Evolutionary conservation across 2,329 filamentous ascomycete species (phyloP).

Genomic region (Cyphellophora attinorum): DNA sequence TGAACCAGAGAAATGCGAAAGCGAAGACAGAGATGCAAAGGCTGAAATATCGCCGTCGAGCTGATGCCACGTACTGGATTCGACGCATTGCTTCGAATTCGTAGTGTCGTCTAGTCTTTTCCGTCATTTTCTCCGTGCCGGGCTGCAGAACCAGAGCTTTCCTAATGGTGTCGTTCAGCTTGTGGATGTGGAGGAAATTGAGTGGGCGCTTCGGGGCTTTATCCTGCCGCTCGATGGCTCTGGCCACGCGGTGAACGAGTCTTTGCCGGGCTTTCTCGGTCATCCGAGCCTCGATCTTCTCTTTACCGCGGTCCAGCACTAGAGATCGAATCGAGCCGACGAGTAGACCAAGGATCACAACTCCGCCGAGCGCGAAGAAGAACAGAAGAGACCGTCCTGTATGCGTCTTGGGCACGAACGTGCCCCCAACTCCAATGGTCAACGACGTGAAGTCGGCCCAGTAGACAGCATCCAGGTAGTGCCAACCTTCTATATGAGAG

Average conservation of each 20-base stretch:
- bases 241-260: constrained; percentile 20
- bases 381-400: constrained; percentile 42
- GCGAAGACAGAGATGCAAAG: constrained; percentile 27
- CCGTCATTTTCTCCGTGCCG: constrained; percentile 8
- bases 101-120: constrained; percentile 19
- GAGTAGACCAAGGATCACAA: constrained; percentile 46
- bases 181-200: background rate
- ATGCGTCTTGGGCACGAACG: constrained; percentile 40
- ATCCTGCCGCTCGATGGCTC: constrained; percentile 3
- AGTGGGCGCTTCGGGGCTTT: constrained; percentile 3
- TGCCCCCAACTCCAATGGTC: constrained; percentile 46
- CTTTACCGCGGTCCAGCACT: constrained; percentile 28
- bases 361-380: constrained; percentile 45
- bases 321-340: constrained; percentile 40
- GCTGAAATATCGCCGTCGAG: constrained; percentile 33
- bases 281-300: constrained; percentile 25
- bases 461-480: constrained; percentile 44
- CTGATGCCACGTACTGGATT: constrained; percentile 31
- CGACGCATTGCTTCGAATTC: constrained; percentile 38
- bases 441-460: constrained; percentile 48
- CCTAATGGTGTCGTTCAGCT: constrained; percentile 2
- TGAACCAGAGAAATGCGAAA: constrained; percentile 32
- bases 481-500: constrained; percentile 39
- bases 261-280: constrained; percentile 25
- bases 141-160: constrained; percentile 10